A percentile compares a stretch with the other conserved stretches of the same genome.
Conservation (phyloP, 148 eudicot genomes). For the Amaranthus cruentus region DNA sequence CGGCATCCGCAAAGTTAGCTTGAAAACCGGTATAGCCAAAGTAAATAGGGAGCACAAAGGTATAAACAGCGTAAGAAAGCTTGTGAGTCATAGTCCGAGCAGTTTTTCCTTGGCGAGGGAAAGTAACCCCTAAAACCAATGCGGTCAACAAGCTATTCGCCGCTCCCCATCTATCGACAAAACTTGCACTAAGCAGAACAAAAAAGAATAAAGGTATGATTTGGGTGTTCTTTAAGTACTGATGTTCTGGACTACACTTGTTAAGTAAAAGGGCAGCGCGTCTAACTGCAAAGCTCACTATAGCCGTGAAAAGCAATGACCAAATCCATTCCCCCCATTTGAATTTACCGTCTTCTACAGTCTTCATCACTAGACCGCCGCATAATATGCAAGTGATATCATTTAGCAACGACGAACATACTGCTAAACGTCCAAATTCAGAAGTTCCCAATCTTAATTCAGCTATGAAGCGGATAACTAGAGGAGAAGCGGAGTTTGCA, state of each 20-base stretch:
- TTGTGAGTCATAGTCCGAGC: slow-evolving; percentile 69
- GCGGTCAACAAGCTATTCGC: slow-evolving; percentile 71
- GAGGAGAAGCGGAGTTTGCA: slow-evolving; percentile 67
- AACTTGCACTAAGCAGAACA: slow-evolving; percentile 53
- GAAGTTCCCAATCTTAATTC: slow-evolving; percentile 64
- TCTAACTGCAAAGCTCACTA: slow-evolving; percentile 41
- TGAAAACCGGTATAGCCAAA: slow-evolving; percentile 85
- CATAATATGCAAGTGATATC: slow-evolving; percentile 43
- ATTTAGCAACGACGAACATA: slow-evolving; percentile 53
- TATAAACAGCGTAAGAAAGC: slow-evolving; percentile 64
- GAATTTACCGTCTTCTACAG: slow-evolving; percentile 22
- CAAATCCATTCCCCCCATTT: slow-evolving; percentile 30
- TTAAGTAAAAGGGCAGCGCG: slow-evolving; percentile 58
- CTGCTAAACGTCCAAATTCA: slow-evolving; percentile 65
- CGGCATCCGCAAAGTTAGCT: slow-evolving; percentile 40
- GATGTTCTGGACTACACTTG: slow-evolving; percentile 48
- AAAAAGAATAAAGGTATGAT: slow-evolving; percentile 48
- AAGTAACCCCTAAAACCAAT: slow-evolving; percentile 63
- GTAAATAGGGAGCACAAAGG: slow-evolving; percentile 75
- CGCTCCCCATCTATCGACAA: slow-evolving; percentile 63
- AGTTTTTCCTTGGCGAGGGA: slow-evolving; percentile 81
- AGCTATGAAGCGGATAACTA: slow-evolving; percentile 60
- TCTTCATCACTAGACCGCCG: slow-evolving; percentile 31
- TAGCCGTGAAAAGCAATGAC: slow-evolving; percentile 39
- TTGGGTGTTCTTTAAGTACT: slow-evolving; percentile 62